Percentiles rank a stretch among this genome's conserved stretches.
phyloP scores from a whole-genome alignment of 106 monocot genomes.

The Triglochin maritima region DNA sequence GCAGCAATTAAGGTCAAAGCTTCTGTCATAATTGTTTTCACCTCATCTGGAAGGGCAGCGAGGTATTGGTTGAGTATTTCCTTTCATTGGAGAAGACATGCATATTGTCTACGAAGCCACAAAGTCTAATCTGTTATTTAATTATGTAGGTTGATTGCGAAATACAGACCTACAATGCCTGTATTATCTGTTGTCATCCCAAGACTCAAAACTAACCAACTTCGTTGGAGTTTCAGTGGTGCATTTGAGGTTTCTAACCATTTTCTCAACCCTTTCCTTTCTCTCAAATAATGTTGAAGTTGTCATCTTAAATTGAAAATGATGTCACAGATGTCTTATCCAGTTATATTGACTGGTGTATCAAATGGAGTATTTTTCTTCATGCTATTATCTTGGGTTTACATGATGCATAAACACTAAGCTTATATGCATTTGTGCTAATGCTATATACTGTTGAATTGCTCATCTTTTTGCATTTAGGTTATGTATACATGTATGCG shows the following conservation, averaged over 20 bases:
- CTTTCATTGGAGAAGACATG: neutral
- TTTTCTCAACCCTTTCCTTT: too few relatives aligned
- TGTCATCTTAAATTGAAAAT: too few relatives aligned
- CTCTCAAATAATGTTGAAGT: too few relatives aligned
- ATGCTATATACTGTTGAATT: too few relatives aligned
- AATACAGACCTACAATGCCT: conserved; percentile 97
- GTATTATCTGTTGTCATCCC: conserved; percentile 93
- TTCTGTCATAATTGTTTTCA: conserved; percentile 28
- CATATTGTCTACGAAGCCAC: neutral
- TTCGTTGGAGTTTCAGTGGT: conserved; percentile 89
- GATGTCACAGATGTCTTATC: too few relatives aligned
- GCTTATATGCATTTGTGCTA: too few relatives aligned
- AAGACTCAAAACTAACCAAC: conserved; percentile 90
- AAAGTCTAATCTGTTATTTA: neutral
- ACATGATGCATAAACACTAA: too few relatives aligned
- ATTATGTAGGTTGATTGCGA: conserved; percentile 75
- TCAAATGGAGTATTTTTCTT: too few relatives aligned
- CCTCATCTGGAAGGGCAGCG: conserved; percentile 32
- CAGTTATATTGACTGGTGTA: too few relatives aligned
- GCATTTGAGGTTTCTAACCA: conserved; percentile 55
- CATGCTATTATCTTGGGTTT: too few relatives aligned
- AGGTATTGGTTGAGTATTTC: conserved; percentile 6
- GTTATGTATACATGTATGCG: too few relatives aligned
- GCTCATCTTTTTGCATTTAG: too few relatives aligned
- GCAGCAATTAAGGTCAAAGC: conserved; percentile 28